A percentile compares a stretch with the other conserved stretches of the same genome.
These are phyloP conservation scores for Neurospora sp. DNA, from an alignment of 495 filamentous ascomycete genomes.

Conservation along the genomic window DNA sequence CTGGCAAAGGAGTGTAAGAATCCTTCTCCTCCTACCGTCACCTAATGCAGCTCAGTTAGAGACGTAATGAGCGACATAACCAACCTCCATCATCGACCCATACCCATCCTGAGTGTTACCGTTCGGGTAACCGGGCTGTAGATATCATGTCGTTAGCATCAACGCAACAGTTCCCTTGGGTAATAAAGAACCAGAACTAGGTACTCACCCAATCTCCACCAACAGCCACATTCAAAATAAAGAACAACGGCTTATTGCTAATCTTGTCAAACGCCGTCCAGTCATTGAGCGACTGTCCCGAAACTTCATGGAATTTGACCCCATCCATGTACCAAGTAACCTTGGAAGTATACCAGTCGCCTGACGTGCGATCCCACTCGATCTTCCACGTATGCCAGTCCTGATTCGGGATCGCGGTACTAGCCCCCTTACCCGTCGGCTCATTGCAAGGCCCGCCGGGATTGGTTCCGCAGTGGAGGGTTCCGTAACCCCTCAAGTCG, in stretches of 20 bases:
- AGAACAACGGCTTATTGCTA: slow-evolving; percentile 26
- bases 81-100: slow-evolving; percentile 38
- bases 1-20: not conserved
- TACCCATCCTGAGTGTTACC: slow-evolving; percentile 25
- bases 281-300: slow-evolving; percentile 26
- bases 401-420: slow-evolving; percentile 26
- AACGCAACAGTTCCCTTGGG: not conserved
- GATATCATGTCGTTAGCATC: not conserved
- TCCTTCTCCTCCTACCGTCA: not conserved
- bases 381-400: slow-evolving; percentile 39
- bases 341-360: slow-evolving; percentile 30
- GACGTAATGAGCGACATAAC: slow-evolving; percentile 32
- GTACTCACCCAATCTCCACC: slow-evolving; percentile 38
- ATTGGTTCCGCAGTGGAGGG: slow-evolving; percentile 32
- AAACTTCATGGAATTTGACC: slow-evolving; percentile 27
- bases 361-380: slow-evolving; percentile 30
- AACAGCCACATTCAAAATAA: slow-evolving; percentile 43
- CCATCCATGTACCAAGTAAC: slow-evolving; percentile 41
- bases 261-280: slow-evolving; percentile 29
- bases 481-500: slow-evolving; percentile 32
- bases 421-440: slow-evolving; percentile 26
- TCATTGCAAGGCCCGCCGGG: slow-evolving; percentile 40
- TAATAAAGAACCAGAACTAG: slow-evolving; percentile 3
- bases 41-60: not conserved
- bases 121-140: slow-evolving; percentile 32